Conservation (phyloP, 495 filamentous ascomycete genomes). For the Extremus antarcticus region DNA sequence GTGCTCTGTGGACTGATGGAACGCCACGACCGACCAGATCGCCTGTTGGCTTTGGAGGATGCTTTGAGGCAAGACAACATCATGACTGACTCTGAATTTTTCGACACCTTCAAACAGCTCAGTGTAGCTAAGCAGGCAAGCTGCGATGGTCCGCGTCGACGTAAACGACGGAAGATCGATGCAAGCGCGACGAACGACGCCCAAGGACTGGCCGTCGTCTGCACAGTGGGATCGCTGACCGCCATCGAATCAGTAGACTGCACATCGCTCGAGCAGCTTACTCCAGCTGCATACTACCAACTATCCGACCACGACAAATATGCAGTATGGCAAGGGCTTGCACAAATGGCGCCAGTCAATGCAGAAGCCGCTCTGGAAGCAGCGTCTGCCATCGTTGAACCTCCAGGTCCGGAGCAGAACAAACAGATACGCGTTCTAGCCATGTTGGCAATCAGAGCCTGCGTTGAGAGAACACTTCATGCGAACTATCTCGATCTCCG, state of each 20-base stretch:
- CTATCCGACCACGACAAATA: constrained; percentile 10
- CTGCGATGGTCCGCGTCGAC: not conserved
- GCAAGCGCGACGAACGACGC: not conserved
- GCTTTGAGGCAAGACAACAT: constrained; percentile 6
- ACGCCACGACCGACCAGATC: constrained; percentile 2
- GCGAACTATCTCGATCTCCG: constrained; percentile 52
- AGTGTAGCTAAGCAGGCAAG: not conserved
- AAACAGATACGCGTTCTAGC: constrained; percentile 55
- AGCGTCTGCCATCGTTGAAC: constrained; percentile 46
- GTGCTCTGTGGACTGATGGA: constrained; percentile 1
- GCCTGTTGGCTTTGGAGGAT: not conserved
- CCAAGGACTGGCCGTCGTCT: no score
- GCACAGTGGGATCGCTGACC: not conserved
- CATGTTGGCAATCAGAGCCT: constrained; percentile 58
- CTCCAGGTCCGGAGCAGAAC: constrained; percentile 47
- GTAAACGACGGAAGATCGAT: not conserved
- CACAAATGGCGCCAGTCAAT: not conserved
- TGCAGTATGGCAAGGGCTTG: constrained; percentile 31
- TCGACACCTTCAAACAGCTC: constrained; percentile 1
- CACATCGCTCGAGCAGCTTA: not conserved
- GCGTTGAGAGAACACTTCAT: constrained; percentile 51
- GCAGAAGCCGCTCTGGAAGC: constrained; percentile 32
- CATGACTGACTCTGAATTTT: constrained; percentile 9
- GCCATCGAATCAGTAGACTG: not conserved
- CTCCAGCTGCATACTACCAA: not conserved